Evolutionary conservation across 1,284 basidiomycete genomes (phyloP).

Genomic region (Irpex sp.): DNA sequence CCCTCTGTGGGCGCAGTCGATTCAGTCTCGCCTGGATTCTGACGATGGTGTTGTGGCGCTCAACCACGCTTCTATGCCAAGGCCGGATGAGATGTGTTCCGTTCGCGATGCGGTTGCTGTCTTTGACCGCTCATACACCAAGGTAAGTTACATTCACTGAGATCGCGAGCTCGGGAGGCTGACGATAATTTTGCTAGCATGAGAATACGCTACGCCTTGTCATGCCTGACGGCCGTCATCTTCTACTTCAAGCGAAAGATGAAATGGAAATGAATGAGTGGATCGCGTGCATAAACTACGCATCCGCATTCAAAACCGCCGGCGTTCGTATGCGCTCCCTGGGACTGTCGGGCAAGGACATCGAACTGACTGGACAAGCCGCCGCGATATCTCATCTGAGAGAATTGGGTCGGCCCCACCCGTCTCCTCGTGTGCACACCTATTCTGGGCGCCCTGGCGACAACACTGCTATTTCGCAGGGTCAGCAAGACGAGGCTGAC

Average conservation of each 20-base stretch:
- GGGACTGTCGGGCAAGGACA: slow-evolving; percentile 66
- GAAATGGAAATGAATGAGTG: slow-evolving; percentile 86
- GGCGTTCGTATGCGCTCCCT: slow-evolving; percentile 82
- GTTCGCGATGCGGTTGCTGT: slow-evolving; percentile 80
- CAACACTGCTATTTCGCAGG: slow-evolving; percentile 15
- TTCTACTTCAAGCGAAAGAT: slow-evolving; percentile 74
- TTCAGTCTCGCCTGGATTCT: slow-evolving; percentile 55
- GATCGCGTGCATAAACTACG: slow-evolving; percentile 94
- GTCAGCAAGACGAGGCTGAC: slow-evolving; percentile 3
- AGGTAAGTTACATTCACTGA: slow-evolving; percentile 40
- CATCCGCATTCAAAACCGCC: slow-evolving; percentile 85
- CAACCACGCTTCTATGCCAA: slow-evolving; percentile 60
- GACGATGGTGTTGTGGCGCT: slow-evolving; percentile 38
- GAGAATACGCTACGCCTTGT: slow-evolving; percentile 75
- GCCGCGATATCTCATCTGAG: slow-evolving; percentile 80
- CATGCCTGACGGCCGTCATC: slow-evolving; percentile 74
- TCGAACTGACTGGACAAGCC: slow-evolving; percentile 76
- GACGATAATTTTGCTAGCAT: slow-evolving; percentile 10
- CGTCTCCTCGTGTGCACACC: slow-evolving; percentile 35
- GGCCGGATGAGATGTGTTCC: slow-evolving; percentile 86
- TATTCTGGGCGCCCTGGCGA: slow-evolving; percentile 38
- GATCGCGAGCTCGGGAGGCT: neutral
- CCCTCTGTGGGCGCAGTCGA: slow-evolving; percentile 57
- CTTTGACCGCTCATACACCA: slow-evolving; percentile 73
- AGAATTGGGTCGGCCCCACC: slow-evolving; percentile 37